These are phyloP conservation scores for Kwoniella sp. DNA, from an alignment of 768 basidiomycete species.

Conservation along the genomic window DNA sequence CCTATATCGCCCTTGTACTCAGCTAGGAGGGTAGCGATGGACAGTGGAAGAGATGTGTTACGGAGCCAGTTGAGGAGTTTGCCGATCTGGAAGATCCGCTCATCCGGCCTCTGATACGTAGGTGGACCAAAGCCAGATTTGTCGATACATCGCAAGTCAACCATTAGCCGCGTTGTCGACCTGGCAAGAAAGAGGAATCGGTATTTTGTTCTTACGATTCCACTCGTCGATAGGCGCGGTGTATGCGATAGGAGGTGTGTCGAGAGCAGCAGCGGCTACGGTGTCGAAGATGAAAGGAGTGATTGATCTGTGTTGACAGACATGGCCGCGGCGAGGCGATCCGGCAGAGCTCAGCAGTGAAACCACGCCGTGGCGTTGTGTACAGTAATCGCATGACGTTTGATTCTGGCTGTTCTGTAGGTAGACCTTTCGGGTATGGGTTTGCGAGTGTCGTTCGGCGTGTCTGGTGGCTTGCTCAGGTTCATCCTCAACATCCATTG, in stretches of 20 bases:
- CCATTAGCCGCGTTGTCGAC: constrained; percentile 2
- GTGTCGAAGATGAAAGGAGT: constrained; percentile 3
- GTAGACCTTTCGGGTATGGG: no score
- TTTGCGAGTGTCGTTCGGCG: no score
- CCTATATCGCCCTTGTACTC: no score
- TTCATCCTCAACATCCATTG: background rate
- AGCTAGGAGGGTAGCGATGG: no score
- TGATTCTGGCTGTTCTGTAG: no score
- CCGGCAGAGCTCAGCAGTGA: background rate
- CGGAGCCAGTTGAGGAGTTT: constrained; percentile 2
- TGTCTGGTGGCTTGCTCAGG: no score
- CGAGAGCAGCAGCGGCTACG: no score
- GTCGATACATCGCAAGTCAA: background rate
- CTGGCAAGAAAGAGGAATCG: background rate
- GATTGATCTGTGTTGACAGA: background rate
- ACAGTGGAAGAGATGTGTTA: background rate
- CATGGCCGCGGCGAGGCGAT: background rate
- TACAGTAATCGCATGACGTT: no score
- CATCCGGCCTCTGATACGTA: background rate
- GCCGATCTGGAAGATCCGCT: no score
- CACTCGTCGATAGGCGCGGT: background rate
- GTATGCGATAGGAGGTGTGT: background rate
- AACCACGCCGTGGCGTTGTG: no score
- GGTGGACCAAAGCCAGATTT: no score
- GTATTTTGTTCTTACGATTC: background rate